These are phyloP conservation scores for Trichoderma sp. DNA, from an alignment of 2,329 filamentous ascomycete genomes.

Conservation along the genomic window DNA sequence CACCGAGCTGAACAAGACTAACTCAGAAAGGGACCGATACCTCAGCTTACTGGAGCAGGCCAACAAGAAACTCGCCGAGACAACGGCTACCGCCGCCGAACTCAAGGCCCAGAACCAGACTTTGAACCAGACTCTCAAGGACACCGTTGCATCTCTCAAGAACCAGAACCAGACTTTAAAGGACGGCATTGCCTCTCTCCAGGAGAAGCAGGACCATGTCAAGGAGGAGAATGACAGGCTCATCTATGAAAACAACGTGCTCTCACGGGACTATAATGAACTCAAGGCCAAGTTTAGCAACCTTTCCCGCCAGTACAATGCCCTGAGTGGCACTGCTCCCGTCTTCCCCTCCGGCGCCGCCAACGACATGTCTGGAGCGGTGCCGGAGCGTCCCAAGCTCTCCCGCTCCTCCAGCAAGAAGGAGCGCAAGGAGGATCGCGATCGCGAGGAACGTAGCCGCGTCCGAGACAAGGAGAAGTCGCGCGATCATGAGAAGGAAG, in stretches of 20 bases:
- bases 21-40: conserved; percentile 30
- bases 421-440: conserved; percentile 25
- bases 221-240: conserved; percentile 27
- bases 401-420: conserved; percentile 33
- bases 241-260: conserved; percentile 33
- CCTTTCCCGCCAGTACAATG: conserved; percentile 33
- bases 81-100: conserved; percentile 24
- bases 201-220: conserved; percentile 29
- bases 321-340: conserved; percentile 29
- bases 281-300: conserved; percentile 35
- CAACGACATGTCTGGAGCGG: conserved; percentile 24
- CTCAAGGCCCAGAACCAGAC: conserved; percentile 24
- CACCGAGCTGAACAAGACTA: conserved; percentile 30
- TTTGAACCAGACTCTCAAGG: conserved; percentile 22
- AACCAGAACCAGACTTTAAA: conserved; percentile 22
- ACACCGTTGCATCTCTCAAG: conserved; percentile 23
- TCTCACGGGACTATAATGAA: conserved; percentile 30
- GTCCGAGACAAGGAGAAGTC: conserved; percentile 17
- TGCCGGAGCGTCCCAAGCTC: conserved; percentile 34
- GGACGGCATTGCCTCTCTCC: conserved; percentile 22
- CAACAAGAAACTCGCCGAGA: conserved; percentile 35
- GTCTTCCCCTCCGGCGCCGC: conserved; percentile 28
- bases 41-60: conserved; percentile 32
- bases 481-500: conserved; percentile 21
- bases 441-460: conserved; percentile 30